Base-by-base conservation (phyloP, 306 rosid genomes). In the Quercus parvula region DNA sequence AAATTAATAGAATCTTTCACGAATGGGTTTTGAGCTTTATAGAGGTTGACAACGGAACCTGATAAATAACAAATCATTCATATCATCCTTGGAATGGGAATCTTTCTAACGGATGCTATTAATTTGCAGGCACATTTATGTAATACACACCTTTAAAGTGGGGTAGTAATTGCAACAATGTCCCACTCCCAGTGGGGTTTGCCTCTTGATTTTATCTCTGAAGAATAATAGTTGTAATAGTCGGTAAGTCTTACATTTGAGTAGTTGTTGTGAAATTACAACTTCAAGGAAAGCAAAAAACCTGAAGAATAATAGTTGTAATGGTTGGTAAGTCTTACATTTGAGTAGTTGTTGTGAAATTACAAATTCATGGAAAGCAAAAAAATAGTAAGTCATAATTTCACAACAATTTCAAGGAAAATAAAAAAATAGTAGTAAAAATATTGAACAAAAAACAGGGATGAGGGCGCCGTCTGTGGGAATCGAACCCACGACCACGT, bases 401-500 rank as follows among this genome's bases (percentile, higher is more conserved):
- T 41, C 46, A 8, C 46, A 41, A 49, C 17, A 49, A 49, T 49
- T 1, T 49, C 4, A 63, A 11, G 15, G 66, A 3, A 22, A 27
- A 63, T 1, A 6, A 63, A 14, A 3, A 5, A 2, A 1, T n/a
- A 38, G 44, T 38, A 7, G 11, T 38, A 7, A 6, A 38, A 38
- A 38, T 38, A 38, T 38, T 38, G 46, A 8, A 38, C 4, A 0
- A 0, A 14, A 14, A 4, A 62, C 7, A 27, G 0, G 1, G 1
- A 1, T 0, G 0, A 1, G 59, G 73, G 63, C 82, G 82, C 82
- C 78, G 78, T 79, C 78, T 79, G 82, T 79, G 78, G 77, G 78
- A 79, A 73, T 73, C 77, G 77, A 79, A 73, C 82, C 82, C 82
- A 79, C 82, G 82, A 73, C 82, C 77, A 51, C 73, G 72, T 72